A percentile compares a stretch with the other conserved stretches of the same genome.
phyloP scores from a whole-genome alignment of 1,139 yeast genomes.

The Nakaseomyces kungkrabaensis region DNA sequence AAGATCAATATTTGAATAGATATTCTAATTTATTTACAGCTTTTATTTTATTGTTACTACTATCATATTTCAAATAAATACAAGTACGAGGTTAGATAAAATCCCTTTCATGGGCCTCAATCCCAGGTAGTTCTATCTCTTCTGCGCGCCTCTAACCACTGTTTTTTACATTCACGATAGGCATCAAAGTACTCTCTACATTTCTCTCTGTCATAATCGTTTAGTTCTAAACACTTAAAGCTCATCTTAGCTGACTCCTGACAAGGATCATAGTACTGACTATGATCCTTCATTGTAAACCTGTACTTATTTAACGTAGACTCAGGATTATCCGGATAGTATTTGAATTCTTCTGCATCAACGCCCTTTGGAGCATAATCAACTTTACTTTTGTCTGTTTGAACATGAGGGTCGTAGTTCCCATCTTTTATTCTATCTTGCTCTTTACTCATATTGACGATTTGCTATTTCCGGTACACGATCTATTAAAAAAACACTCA shows the following conservation, averaged over 20 bases:
- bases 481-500: background rate
- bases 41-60: too few species aligned
- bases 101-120: constrained; percentile 2
- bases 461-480: too few species aligned
- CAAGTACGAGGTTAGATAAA: background rate
- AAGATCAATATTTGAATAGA: too few species aligned
- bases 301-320: constrained; percentile 28
- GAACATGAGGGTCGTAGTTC: constrained; percentile 3
- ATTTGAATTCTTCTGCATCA: constrained; percentile 34
- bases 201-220: constrained; percentile 63
- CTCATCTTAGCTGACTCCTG: constrained; percentile 83
- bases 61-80: background rate
- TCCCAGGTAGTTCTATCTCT: constrained; percentile 28
- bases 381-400: constrained; percentile 16
- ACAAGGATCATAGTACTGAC: constrained; percentile 88
- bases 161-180: constrained; percentile 82
- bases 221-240: constrained; percentile 63
- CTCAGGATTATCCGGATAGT: constrained; percentile 68
- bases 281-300: constrained; percentile 52
- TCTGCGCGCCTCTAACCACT: constrained; percentile 45
- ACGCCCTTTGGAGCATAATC: constrained; percentile 20
- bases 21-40: background rate
- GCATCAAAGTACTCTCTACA: constrained; percentile 88
- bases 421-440: background rate
- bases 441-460: background rate